Evolutionary conservation across 306 rosid genomes (phyloP), one percentile per base, ranked within the genome.

Genomic region (Inga oerstediana): DNA sequence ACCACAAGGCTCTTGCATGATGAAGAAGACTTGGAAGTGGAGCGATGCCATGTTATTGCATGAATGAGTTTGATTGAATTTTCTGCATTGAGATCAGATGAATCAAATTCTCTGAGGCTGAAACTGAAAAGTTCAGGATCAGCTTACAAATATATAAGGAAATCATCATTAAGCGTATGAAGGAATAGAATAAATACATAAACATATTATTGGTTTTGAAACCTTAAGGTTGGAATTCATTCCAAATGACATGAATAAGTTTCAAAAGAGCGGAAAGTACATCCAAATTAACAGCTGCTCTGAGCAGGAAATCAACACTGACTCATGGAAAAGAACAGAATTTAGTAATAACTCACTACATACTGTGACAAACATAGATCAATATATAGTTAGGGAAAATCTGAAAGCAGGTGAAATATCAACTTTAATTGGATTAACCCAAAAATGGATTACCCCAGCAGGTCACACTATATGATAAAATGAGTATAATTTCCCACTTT

Each of bases 1-100:
- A 89, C 91, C 75, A 92, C 89, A 0, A 92, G 92, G 86, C 97
- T 97, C 90, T 94, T 94, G 85, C 99, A 91, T 12, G 98, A 89
- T 12, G 98, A 88, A 8, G 98, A 92, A 67, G 90, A 84, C 86
- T 82, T 94, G 34, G 88, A 90, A 22, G 56, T 48, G 91, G 82
- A 85, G 87, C 87, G 86, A 73, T 85, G 92, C 97, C 97, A 94
- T 62, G 99, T 72, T 74, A 91, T 88, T 58, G 98, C 93, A 79
- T 94, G 88, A 82, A 90, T 88, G 84, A 94, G 94, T 84, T 92
- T 96, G 39, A 93, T 91, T 3, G 99, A 96, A 89, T 91, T 92
- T 85, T 94, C 99, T 96, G 97, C 89, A 88, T 72, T 62, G 76
- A 81, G 22, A 80, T 54, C 75, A 79, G 78, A 77, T 58, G 32